A percentile compares a stretch with the other conserved stretches of the same genome.
phyloP scores from a whole-genome alignment of 768 basidiomycete genomes.

The Lentinula sp. region DNA sequence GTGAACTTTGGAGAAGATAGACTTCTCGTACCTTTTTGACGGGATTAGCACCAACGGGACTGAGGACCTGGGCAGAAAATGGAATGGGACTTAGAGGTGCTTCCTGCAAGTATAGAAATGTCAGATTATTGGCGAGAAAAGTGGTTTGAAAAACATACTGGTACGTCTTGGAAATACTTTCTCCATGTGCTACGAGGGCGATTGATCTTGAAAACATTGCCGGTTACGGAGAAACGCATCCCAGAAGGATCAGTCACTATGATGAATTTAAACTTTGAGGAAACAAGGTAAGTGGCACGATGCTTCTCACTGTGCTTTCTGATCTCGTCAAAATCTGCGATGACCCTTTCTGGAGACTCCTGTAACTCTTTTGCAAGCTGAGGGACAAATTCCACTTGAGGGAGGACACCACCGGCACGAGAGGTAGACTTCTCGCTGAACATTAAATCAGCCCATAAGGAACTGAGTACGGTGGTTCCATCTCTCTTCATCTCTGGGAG shows the following conservation, averaged over 20 bases:
- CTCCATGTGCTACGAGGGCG: conserved; percentile 72
- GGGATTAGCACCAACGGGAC: conserved; percentile 67
- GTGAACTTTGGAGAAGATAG: not conserved
- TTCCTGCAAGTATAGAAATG: conserved; percentile 26
- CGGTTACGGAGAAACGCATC: conserved; percentile 86
- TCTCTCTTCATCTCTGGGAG: conserved; percentile 90
- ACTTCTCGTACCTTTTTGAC: conserved; percentile 49
- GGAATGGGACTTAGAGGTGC: conserved; percentile 61
- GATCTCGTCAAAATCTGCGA: conserved; percentile 71
- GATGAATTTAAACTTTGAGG: not conserved
- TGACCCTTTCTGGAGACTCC: conserved; percentile 63
- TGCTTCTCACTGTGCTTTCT: conserved; percentile 53
- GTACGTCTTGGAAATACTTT: conserved; percentile 61
- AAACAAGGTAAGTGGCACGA: too few species aligned
- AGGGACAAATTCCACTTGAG: conserved; percentile 77
- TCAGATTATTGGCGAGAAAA: not conserved
- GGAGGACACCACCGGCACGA: conserved; percentile 59
- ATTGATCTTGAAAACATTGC: conserved; percentile 66
- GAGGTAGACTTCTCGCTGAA: conserved; percentile 67
- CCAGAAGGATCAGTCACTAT: conserved; percentile 80
- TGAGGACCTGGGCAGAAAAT: conserved; percentile 63
- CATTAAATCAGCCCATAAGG: conserved; percentile 61
- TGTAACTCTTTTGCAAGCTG: conserved; percentile 66
- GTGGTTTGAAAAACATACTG: conserved; percentile 34
- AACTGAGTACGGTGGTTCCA: conserved; percentile 72